Percentiles rank a stretch among this genome's conserved stretches.
Evolutionary conservation across 306 rosid genomes (phyloP).

Genomic region (Begonia fuchsioides): DNA sequence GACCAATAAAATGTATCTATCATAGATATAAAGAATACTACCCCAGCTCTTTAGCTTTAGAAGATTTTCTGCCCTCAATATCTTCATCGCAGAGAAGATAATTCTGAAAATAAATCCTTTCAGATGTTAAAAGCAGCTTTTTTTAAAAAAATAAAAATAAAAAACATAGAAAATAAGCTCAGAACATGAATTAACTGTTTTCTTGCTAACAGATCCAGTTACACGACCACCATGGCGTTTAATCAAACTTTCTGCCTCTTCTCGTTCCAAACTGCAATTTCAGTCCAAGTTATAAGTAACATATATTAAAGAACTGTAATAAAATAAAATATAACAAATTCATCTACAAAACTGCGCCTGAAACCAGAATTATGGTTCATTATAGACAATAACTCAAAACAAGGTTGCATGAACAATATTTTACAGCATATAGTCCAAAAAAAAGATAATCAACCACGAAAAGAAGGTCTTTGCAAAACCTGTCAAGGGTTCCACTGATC

Average conservation of each 20-base stretch:
- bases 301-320: constrained; percentile 2
- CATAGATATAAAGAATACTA: constrained; percentile 21
- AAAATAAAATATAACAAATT: too few relatives aligned
- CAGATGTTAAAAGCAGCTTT: constrained; percentile 4
- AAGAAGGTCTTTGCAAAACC: constrained; percentile 23
- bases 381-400: not conserved
- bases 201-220: constrained; percentile 94
- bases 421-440: not conserved
- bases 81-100: constrained; percentile 93
- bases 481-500: constrained; percentile 95
- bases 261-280: constrained; percentile 74
- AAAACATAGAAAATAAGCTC: constrained; percentile 2
- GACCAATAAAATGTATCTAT: constrained; percentile 6
- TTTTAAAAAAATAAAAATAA: not conserved
- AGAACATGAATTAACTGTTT: constrained; percentile 40
- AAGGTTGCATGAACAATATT: not conserved
- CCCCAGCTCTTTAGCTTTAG: constrained; percentile 94
- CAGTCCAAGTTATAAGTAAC: constrained; percentile 3
- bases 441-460: not conserved
- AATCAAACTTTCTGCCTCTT: constrained; percentile 95
- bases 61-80: constrained; percentile 82
- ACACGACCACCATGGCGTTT: constrained; percentile 92
- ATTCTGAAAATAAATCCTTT: constrained; percentile 39
- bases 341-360: too few relatives aligned
- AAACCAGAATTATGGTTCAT: too few relatives aligned